Conservation (phyloP, 1,284 basidiomycete genomes). For the Trametes polyzona region DNA sequence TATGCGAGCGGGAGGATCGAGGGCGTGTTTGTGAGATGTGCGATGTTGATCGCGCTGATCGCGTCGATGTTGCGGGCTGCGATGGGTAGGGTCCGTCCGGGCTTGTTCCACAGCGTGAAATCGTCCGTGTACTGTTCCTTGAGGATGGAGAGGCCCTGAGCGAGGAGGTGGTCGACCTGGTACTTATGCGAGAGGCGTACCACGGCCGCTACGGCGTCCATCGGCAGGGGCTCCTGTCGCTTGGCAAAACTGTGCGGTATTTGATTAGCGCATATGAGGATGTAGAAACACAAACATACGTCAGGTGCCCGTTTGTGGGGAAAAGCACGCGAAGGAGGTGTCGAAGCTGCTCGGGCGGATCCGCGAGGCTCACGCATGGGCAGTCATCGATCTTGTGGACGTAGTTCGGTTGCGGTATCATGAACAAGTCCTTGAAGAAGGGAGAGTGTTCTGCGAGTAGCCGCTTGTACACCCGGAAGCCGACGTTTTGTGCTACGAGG, state of each 20-base stretch:
- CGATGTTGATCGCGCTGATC: constrained; percentile 18
- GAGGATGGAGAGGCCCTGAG: constrained; percentile 13
- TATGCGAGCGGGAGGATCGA: constrained; percentile 17
- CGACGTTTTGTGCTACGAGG: background rate
- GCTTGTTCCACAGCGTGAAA: constrained; percentile 9
- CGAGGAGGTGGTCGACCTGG: constrained; percentile 14
- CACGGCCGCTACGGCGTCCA: background rate
- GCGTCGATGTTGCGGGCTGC: constrained; percentile 5
- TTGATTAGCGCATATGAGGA: background rate
- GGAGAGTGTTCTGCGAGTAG: constrained; percentile 24
- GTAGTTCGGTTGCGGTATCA: constrained; percentile 16
- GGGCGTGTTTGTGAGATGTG: constrained; percentile 11
- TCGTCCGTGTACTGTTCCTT: constrained; percentile 13
- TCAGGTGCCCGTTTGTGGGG: constrained; percentile 9
- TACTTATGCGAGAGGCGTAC: constrained; percentile 22
- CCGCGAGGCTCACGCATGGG: constrained; percentile 4
- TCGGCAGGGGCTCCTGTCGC: background rate
- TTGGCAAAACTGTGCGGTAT: background rate
- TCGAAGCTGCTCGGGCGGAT: constrained; percentile 2
- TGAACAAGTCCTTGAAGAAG: constrained; percentile 30
- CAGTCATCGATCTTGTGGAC: constrained; percentile 5
- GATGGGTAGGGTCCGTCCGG: background rate
- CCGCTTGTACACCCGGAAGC: constrained; percentile 26
- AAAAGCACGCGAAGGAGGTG: constrained; percentile 9
- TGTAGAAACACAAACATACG: background rate